A percentile compares a stretch with the other conserved stretches of the same genome.
phyloP scores from a whole-genome alignment of 192 early-diverging fungal genomes.

The Dissophora ornata region DNA sequence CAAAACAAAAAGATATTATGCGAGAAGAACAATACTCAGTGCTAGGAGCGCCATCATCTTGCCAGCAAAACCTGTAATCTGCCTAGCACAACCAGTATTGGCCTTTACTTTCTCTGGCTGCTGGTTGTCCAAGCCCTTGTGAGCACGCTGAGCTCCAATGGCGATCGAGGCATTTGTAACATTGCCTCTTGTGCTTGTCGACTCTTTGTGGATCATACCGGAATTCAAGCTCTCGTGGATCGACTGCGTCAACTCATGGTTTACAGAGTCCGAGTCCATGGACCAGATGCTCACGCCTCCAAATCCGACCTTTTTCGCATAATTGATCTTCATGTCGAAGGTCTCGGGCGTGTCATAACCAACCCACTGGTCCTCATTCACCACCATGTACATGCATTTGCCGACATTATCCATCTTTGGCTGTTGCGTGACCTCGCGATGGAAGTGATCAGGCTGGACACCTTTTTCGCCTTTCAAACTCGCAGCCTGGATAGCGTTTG shows the following conservation, averaged over 20 bases:
- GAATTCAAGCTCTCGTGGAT: constrained; percentile 10
- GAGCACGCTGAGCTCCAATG: too few relatives aligned
- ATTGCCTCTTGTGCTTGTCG: too few relatives aligned
- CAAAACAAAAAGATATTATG: constrained; percentile 16
- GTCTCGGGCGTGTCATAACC: constrained; percentile 46
- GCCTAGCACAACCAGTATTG: neutral
- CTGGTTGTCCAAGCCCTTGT: too few relatives aligned
- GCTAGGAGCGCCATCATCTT: constrained; percentile 32
- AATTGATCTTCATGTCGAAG: constrained; percentile 25
- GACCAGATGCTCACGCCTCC: constrained; percentile 54
- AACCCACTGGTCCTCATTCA: constrained; percentile 40
- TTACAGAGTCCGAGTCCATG: constrained; percentile 44
- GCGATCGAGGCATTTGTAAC: too few relatives aligned
- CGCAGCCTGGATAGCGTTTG: constrained; percentile 23
- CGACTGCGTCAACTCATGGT: constrained; percentile 37
- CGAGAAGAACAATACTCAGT: constrained; percentile 18
- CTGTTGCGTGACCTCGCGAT: constrained; percentile 38
- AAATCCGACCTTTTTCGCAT: constrained; percentile 31
- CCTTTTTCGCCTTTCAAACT: too few relatives aligned
- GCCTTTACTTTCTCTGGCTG: neutral
- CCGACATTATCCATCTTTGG: constrained; percentile 32
- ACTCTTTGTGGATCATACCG: neutral
- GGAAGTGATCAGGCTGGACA: constrained; percentile 19
- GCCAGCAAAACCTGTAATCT: constrained; percentile 4
- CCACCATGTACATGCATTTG: constrained; percentile 54